Conservation (phyloP, 2,329 filamentous ascomycete genomes). For the Truncatella angustata region DNA sequence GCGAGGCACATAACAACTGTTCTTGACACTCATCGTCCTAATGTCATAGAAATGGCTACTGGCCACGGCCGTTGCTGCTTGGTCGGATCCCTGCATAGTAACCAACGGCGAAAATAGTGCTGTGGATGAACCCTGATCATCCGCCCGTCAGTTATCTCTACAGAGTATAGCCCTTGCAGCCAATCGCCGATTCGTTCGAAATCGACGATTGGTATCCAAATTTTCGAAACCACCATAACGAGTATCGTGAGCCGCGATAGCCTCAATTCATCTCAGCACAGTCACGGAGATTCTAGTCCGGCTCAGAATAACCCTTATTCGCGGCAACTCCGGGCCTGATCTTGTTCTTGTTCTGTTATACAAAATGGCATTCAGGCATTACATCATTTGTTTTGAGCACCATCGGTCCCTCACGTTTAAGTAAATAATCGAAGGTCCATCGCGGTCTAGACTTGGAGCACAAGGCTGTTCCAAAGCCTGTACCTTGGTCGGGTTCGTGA, state of each 20-base stretch:
- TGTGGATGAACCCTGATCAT: slow-evolving; percentile 1
- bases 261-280: neutral
- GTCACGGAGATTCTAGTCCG: neutral
- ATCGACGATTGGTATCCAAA: slow-evolving; percentile 22
- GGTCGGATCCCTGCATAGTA: neutral
- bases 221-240: neutral
- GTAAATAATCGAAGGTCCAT: too few relatives aligned
- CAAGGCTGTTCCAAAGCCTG: slow-evolving; percentile 3
- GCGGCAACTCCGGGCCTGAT: neutral
- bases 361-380: neutral
- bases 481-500: neutral
- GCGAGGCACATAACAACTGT: too few relatives aligned
- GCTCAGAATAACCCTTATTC: neutral
- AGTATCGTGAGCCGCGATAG: neutral
- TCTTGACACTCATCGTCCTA: too few relatives aligned
- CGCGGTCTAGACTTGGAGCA: slow-evolving; percentile 1
- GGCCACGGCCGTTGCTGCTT: neutral
- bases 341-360: neutral
- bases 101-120: neutral
- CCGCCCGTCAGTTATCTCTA: neutral
- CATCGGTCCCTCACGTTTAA: too few relatives aligned
- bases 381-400: too few relatives aligned
- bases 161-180: neutral
- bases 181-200: slow-evolving; percentile 15
- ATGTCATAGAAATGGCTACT: too few relatives aligned